phyloP scores from a whole-genome alignment of 192 early-diverging fungal genomes.

The Dissophora ornata region DNA sequence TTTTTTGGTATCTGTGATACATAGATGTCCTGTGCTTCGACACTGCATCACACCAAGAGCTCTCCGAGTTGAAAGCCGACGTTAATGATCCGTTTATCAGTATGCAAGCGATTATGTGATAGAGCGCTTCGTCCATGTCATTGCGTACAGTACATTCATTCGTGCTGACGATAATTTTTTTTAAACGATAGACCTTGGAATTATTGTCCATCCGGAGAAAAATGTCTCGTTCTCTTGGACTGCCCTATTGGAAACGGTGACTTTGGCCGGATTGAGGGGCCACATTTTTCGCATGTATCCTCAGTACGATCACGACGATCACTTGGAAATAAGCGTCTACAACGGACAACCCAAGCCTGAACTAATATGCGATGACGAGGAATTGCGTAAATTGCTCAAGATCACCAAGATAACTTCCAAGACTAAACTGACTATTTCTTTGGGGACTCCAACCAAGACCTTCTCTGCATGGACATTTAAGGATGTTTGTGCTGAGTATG shows the following conservation, averaged over 20 bases:
- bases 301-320: conserved; percentile 23
- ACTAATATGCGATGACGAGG: conserved; percentile 3
- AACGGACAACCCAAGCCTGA: neutral
- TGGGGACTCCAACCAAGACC: conserved; percentile 17
- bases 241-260: neutral
- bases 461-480: conserved; percentile 28
- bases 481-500: conserved; percentile 28
- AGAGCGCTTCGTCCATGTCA: neutral
- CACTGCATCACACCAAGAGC: too few relatives aligned
- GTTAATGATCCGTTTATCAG: too few relatives aligned
- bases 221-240: conserved; percentile 12
- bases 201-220: conserved; percentile 17
- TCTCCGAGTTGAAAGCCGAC: too few relatives aligned
- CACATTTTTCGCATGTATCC: neutral
- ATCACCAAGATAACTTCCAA: neutral
- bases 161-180: neutral
- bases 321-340: conserved; percentile 15
- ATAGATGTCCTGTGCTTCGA: too few relatives aligned
- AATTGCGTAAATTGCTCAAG: conserved; percentile 13
- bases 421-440: conserved; percentile 7
- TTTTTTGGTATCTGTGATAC: too few relatives aligned
- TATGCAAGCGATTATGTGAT: neutral
- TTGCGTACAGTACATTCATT: neutral
- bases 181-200: neutral
- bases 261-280: neutral